These are phyloP conservation scores for Zasmidium angulare DNA, from an alignment of 2,329 filamentous ascomycete genomes.

Conservation along the genomic window DNA sequence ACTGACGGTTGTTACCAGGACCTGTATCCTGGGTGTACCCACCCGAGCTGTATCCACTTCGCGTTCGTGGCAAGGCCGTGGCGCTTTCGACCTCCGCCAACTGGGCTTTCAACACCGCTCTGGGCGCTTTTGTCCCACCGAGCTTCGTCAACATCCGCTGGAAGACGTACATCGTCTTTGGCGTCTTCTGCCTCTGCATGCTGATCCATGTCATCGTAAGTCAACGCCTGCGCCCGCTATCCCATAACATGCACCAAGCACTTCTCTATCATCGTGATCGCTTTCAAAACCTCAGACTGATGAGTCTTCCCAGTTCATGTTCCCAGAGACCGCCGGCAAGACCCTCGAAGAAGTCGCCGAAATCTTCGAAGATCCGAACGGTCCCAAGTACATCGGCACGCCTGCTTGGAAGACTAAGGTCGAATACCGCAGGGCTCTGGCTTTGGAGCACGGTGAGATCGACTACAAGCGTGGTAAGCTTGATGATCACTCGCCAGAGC, in stretches of 20 bases:
- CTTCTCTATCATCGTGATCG: too few species aligned
- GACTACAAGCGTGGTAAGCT: neutral
- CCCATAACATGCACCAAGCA: too few species aligned
- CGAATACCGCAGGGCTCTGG: constrained; percentile 2
- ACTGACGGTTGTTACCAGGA: too few species aligned
- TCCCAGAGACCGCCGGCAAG: constrained; percentile 71
- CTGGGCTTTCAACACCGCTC: constrained; percentile 57
- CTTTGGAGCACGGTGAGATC: constrained; percentile 9
- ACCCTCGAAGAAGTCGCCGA: constrained; percentile 75
- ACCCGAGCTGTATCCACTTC: constrained; percentile 63
- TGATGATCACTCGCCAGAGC: constrained; percentile 3
- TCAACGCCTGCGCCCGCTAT: too few species aligned
- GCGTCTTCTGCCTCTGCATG: constrained; percentile 65
- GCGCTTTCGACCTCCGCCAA: constrained; percentile 57
- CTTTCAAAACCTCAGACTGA: too few species aligned
- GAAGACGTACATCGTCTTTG: constrained; percentile 69
- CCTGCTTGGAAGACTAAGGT: constrained; percentile 12
- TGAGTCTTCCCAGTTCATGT: constrained; percentile 47
- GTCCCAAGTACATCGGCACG: constrained; percentile 44
- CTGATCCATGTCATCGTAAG: constrained; percentile 63
- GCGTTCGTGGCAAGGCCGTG: constrained; percentile 61
- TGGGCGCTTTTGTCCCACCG: constrained; percentile 60
- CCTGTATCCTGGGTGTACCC: constrained; percentile 67
- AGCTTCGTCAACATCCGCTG: constrained; percentile 60
- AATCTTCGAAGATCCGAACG: constrained; percentile 57